phyloP scores from a whole-genome alignment of 1,284 basidiomycete species.

The Mrakiaceae sp. region DNA sequence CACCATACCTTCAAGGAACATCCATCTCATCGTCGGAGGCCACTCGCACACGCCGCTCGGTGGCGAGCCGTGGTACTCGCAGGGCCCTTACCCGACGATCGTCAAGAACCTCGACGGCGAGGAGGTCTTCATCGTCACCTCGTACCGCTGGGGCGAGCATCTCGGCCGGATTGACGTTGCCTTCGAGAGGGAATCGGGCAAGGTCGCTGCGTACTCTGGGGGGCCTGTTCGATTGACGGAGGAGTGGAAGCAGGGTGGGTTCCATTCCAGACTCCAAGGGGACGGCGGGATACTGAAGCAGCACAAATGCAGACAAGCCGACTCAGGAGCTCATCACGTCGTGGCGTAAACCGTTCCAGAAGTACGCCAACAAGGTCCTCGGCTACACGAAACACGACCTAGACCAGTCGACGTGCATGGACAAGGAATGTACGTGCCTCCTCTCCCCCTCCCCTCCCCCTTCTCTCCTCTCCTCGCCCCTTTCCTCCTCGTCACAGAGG shows the following conservation, averaged over 20 bases:
- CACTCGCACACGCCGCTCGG: conserved; percentile 41
- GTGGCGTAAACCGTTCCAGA: conserved; percentile 36
- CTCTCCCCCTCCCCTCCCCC: not conserved
- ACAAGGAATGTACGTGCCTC: conserved; percentile 30
- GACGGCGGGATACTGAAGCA: not conserved
- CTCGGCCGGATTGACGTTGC: conserved; percentile 38
- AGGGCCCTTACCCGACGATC: conserved; percentile 39
- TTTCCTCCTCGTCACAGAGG: not conserved
- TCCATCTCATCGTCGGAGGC: conserved; percentile 33
- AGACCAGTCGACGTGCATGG: conserved; percentile 34
- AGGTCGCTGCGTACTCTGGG: conserved; percentile 35
- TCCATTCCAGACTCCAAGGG: too few relatives aligned
- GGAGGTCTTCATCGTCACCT: conserved; percentile 39
- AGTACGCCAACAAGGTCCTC: conserved; percentile 27
- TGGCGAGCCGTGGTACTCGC: conserved; percentile 29
- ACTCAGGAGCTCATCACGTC: conserved; percentile 34
- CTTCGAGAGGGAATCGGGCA: conserved; percentile 31
- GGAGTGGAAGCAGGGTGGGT: conserved; percentile 26
- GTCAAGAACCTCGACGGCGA: conserved; percentile 37
- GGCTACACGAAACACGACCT: conserved; percentile 32
- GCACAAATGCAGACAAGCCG: conserved; percentile 22
- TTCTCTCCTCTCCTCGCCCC: not conserved
- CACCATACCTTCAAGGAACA: not conserved
- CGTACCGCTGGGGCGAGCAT: conserved; percentile 39
- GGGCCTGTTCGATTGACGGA: conserved; percentile 37